Percentiles rank a stretch among this genome's conserved stretches.
phyloP scores from a whole-genome alignment of 257 asterid species.

The Nicotiana attenuata region DNA sequence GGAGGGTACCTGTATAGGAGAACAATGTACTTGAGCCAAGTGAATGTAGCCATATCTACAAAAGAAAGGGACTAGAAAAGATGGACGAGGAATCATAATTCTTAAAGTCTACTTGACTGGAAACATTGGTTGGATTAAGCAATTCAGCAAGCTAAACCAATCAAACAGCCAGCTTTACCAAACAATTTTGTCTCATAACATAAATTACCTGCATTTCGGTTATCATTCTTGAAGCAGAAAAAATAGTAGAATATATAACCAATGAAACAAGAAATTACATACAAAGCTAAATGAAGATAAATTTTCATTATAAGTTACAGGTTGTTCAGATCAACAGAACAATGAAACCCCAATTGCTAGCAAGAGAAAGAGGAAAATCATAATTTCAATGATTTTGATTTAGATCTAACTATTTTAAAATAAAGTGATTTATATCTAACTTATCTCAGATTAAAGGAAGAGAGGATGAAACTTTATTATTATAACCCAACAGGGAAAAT shows the following conservation, averaged over 20 bases:
- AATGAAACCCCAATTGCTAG: neutral
- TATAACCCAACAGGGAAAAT: neutral
- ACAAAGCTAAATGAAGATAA: neutral
- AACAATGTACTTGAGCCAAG: neutral
- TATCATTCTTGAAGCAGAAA: neutral
- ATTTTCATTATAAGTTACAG: neutral
- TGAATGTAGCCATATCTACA: neutral
- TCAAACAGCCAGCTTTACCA: neutral
- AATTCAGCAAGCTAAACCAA: neutral
- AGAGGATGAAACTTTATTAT: neutral
- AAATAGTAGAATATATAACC: neutral
- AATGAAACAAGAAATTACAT: neutral
- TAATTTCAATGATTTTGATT: neutral
- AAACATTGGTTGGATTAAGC: neutral
- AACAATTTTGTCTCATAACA: neutral
- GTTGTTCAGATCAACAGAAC: neutral
- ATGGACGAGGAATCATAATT: neutral
- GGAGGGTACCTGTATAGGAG: slow-evolving; percentile 83
- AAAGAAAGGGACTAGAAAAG: neutral
- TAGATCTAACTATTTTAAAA: neutral
- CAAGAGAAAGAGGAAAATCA: neutral
- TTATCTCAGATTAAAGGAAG: neutral
- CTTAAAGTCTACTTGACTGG: neutral
- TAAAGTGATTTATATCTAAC: neutral
- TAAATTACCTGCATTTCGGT: neutral